Base-by-base conservation (phyloP, 2,329 filamentous ascomycete species). In the Moelleriella libera region DNA sequence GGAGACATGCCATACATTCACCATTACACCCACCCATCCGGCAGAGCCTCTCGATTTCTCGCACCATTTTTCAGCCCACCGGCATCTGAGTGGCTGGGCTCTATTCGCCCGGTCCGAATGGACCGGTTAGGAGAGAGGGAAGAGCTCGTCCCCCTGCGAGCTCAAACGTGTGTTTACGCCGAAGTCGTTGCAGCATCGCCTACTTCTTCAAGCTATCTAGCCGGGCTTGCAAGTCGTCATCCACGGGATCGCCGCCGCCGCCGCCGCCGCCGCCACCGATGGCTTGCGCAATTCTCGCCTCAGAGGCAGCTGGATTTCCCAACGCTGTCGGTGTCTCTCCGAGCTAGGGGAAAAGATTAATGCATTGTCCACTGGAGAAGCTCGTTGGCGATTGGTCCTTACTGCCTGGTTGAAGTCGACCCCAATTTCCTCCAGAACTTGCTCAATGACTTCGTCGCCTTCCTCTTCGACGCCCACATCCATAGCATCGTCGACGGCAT, bases 401-500 rank as follows among this genome's bases (percentile, higher is more conserved):
- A 97, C 90, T 56, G 86, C 75, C 67, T 92, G 85, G 57, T 84
- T 88, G 49, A 97, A 75, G 60, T 98, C 90, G 31, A 98, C 82
- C 47, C 92, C 92, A 62, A 98, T 95, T 68, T 97, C 92, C 61
- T 97, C 92, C 58, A 98, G 67, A 5, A 98, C 87, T 66, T 96
- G 88, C 58, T 95, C 94, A 34, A 98, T 88, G 10, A 97, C 86
- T 63, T 98, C 92, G 57, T 98, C 92, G 34, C 89, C 87, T 64
- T 97, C 92, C 57, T 95, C 92, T 60, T 98, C 92, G 51, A 94
- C 81, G 12, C 78, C 80, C 39, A 94, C 72, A 29, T 94, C 92
- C 58, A 92, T 96, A 45, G 90, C 89, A 63, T 98, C 92, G 62
- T 98, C 92, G 50, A 98, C 92, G 21, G 88, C 90, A 65, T 97